Percentiles rank a stretch among this genome's conserved stretches.
phyloP scores from a whole-genome alignment of 2,329 filamentous ascomycete species.

The Myriosclerotinia curreyana region DNA sequence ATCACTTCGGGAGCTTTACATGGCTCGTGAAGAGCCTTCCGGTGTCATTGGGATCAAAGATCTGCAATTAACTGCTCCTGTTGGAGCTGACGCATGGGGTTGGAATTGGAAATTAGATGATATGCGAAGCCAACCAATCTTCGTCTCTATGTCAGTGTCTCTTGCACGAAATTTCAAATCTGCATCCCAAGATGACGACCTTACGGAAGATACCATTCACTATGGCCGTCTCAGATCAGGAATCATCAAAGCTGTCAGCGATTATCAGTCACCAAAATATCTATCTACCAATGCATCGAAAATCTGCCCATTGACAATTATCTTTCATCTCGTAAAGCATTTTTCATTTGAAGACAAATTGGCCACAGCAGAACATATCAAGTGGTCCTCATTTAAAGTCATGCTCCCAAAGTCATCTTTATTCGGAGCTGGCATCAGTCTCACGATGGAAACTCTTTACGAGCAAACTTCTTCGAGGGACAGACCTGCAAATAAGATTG shows the following conservation, averaged over 20 bases:
- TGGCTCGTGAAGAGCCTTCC: slow-evolving; percentile 1
- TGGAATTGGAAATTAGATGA: slow-evolving; percentile 41
- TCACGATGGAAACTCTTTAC: slow-evolving; percentile 46
- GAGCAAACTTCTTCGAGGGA: slow-evolving; percentile 11
- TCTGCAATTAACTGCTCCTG: background rate
- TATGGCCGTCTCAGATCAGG: slow-evolving; percentile 70
- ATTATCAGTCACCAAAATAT: background rate
- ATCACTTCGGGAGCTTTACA: slow-evolving; percentile 1
- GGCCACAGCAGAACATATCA: background rate
- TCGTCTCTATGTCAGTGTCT: slow-evolving; percentile 58
- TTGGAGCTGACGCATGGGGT: slow-evolving; percentile 61
- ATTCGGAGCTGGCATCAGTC: slow-evolving; percentile 55
- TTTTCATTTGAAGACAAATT: background rate
- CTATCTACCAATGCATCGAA: no score
- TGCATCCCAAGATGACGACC: slow-evolving; percentile 56
- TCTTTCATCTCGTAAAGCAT: background rate
- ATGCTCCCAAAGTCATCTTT: slow-evolving; percentile 66
- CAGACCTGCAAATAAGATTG: background rate
- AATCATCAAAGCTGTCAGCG: slow-evolving; percentile 46
- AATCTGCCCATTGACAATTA: background rate
- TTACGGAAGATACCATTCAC: slow-evolving; percentile 70
- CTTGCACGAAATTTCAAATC: slow-evolving; percentile 55
- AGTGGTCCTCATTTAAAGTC: slow-evolving; percentile 45
- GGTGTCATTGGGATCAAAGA: slow-evolving; percentile 14
- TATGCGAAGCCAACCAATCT: slow-evolving; percentile 56